Evolutionary conservation across 75 land plant species (phyloP), one percentile per base, ranked within the genome.

Genomic region (Picea glauca): DNA sequence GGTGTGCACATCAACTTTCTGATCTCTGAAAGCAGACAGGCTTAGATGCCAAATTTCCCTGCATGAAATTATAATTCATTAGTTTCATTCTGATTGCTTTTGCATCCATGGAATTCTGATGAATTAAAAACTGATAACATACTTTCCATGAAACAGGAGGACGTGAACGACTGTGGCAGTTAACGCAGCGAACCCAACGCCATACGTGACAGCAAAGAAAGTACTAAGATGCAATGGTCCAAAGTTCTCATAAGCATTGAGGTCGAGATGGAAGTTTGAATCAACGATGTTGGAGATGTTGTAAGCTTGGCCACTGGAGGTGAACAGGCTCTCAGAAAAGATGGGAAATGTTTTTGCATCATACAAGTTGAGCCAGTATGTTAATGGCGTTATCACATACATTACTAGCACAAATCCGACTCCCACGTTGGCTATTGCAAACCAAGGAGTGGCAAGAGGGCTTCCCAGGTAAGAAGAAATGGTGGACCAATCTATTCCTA

Each of bases 321-420:
- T 75, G 79, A 84, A 84, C 17, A 84, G 74, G 20, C 63, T 43
- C 35, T 60, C 46, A 20, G 84, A 81, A 33, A 81, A 81, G 50
- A 81, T 84, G 21, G 85, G 85, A 57, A 84, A 84, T n/a, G 11
- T 84, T 58, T 82, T 84, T 38, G 85, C 85, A 70, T 77, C n/a
- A 57, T 84, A 84, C 23, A 76, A 43, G 38, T 83, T 61, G 31
- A n/a, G 38, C 64, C 61, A 83, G 26, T 79, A 83, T 9, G 75
- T 35, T 5, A 76, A 40, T 9, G 85, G 85, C 35, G 60, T 68
- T n/a, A 84, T 33, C 18, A 84, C 21, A 74, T 82, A 82, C 56
- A 84, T 54, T 8, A 84, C 65, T 2, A 84, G 23, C 13, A 75
- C 15, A 62, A 84, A 84, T 9, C 85, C 84, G 7, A 72, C 78